phyloP scores from a whole-genome alignment of 108 stramenopile species.

The Epithemia pelagica region DNA sequence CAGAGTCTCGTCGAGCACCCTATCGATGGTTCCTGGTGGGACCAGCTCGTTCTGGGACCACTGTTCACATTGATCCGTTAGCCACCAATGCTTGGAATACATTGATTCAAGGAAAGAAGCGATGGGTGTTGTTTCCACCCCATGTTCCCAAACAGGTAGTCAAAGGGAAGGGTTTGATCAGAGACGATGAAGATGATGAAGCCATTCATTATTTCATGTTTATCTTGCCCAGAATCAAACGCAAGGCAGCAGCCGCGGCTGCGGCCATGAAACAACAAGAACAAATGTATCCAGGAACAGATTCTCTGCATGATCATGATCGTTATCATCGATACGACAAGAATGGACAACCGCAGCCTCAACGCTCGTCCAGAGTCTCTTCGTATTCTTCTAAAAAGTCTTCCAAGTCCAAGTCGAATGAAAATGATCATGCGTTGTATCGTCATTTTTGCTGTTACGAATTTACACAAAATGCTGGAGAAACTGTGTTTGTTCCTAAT shows the following conservation, averaged over 20 bases:
- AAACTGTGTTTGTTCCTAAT: slow-evolving; percentile 92
- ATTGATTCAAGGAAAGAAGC: slow-evolving; percentile 84
- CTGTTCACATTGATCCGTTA: slow-evolving; percentile 95
- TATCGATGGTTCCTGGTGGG: slow-evolving; percentile 96
- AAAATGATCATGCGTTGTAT: slow-evolving; percentile 13
- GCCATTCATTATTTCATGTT: slow-evolving; percentile 94
- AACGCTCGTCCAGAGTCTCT: neutral
- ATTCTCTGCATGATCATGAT: neutral
- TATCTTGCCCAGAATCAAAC: slow-evolving; percentile 87
- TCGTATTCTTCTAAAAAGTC: neutral
- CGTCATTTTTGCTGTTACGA: slow-evolving; percentile 80
- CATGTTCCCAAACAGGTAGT: slow-evolving; percentile 74
- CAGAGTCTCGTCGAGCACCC: slow-evolving; percentile 90
- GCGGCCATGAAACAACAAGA: slow-evolving; percentile 5
- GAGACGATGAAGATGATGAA: slow-evolving; percentile 93
- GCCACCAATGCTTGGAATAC: slow-evolving; percentile 98
- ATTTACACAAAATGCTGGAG: slow-evolving; percentile 95
- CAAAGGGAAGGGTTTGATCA: slow-evolving; percentile 71
- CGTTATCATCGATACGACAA: neutral
- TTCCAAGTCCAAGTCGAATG: neutral
- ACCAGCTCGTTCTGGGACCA: slow-evolving; percentile 86
- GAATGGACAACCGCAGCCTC: neutral
- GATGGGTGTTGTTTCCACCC: slow-evolving; percentile 98
- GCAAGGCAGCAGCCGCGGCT: slow-evolving; percentile 33
- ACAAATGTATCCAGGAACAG: slow-evolving; percentile 10